A percentile compares a stretch with the other conserved stretches of the same genome.
These are phyloP conservation scores for Tolypocladium tundrense DNA, from an alignment of 2,329 filamentous ascomycete genomes.

Conservation along the genomic window DNA sequence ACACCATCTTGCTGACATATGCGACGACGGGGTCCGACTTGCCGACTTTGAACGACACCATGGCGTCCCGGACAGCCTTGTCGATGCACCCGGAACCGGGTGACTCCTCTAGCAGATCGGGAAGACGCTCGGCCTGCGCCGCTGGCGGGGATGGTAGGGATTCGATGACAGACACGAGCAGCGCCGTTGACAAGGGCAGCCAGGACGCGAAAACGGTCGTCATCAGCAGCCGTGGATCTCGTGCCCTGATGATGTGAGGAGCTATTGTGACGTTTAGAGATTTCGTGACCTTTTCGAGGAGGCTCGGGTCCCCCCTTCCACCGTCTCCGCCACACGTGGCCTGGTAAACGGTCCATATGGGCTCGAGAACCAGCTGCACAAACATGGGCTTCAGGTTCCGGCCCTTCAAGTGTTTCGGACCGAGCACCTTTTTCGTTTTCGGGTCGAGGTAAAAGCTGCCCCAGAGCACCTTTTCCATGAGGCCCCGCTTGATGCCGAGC, in stretches of 20 bases:
- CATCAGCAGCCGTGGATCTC: constrained; percentile 74
- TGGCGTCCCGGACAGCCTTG: constrained; percentile 61
- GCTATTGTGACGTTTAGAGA: constrained; percentile 77
- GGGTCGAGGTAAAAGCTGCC: constrained; percentile 94
- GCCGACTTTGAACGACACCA: constrained; percentile 66
- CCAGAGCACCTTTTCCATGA: constrained; percentile 92
- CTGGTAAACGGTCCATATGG: constrained; percentile 91
- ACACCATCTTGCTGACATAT: constrained; percentile 98
- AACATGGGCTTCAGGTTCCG: constrained; percentile 92
- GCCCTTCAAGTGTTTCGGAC: constrained; percentile 86
- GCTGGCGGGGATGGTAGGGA: constrained; percentile 73
- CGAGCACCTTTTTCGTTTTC: constrained; percentile 89
- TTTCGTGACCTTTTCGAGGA: constrained; percentile 92
- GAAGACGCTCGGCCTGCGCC: constrained; percentile 73
- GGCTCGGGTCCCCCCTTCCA: constrained; percentile 68
- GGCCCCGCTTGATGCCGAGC: constrained; percentile 78
- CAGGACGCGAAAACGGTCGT: constrained; percentile 81
- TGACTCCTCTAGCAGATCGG: constrained; percentile 66
- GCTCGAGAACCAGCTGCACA: constrained; percentile 89
- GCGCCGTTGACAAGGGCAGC: constrained; percentile 84
- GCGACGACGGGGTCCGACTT: constrained; percentile 72
- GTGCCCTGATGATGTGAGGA: constrained; percentile 71
- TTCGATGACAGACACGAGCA: constrained; percentile 90
- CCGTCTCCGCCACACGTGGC: constrained; percentile 76
- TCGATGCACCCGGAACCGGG: constrained; percentile 68